Percentiles rank a stretch among this genome's conserved stretches.
Conservation (phyloP, 2,329 filamentous ascomycete genomes). For the Falciphora oryzae region DNA sequence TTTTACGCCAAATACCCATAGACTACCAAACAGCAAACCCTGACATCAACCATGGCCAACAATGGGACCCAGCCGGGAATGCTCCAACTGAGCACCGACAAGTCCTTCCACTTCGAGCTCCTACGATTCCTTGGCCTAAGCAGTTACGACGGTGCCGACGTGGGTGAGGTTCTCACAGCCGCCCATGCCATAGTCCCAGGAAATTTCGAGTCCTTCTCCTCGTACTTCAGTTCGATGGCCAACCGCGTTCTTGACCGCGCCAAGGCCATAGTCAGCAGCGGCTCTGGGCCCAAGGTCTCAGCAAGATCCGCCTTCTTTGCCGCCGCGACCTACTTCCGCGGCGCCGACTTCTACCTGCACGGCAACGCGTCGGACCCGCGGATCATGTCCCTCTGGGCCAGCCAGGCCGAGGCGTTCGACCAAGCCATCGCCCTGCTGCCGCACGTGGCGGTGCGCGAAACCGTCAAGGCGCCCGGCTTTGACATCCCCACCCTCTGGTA, state of each 20-base stretch:
- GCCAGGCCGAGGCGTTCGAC: conserved; percentile 26
- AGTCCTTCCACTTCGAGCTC: conserved; percentile 22
- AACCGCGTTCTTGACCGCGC: conserved; percentile 15
- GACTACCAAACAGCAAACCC: neutral
- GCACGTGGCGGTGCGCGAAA: conserved; percentile 25
- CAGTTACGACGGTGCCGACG: conserved; percentile 21
- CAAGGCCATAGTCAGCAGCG: conserved; percentile 12
- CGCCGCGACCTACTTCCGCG: conserved; percentile 30
- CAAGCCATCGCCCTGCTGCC: conserved; percentile 24
- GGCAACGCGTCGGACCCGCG: conserved; percentile 28
- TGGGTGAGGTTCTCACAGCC: conserved; percentile 23
- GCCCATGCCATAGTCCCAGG: conserved; percentile 21
- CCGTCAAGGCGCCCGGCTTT: conserved; percentile 23
- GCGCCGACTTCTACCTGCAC: conserved; percentile 32
- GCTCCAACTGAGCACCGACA: conserved; percentile 19
- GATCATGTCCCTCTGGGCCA: conserved; percentile 25
- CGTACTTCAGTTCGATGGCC: conserved; percentile 20
- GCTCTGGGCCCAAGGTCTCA: conserved; percentile 16
- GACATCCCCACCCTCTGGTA: conserved; percentile 32
- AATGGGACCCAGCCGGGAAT: conserved; percentile 10
- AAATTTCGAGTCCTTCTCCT: conserved; percentile 21
- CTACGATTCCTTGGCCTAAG: conserved; percentile 18
- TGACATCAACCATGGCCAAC: neutral
- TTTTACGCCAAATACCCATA: neutral
- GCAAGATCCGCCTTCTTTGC: conserved; percentile 27